phyloP scores from a whole-genome alignment of 1,284 basidiomycete species.

The Rhodofomes roseus region DNA sequence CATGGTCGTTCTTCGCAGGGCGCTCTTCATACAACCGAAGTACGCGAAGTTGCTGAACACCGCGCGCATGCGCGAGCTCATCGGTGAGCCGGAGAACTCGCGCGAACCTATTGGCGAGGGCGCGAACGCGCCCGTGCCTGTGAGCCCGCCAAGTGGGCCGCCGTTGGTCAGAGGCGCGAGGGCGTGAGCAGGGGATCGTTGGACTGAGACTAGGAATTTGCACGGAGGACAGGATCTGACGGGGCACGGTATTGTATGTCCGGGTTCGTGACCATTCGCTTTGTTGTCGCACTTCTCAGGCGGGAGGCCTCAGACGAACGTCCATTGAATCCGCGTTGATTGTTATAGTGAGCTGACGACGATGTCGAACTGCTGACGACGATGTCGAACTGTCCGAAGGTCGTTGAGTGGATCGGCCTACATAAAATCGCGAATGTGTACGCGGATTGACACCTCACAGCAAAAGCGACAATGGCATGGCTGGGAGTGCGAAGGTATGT shows the following conservation, averaged over 20 bases:
- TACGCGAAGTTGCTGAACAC: conserved; percentile 53
- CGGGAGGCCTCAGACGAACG: background rate
- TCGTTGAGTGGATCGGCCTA: too few relatives aligned
- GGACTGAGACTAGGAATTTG: background rate
- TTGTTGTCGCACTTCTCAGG: background rate
- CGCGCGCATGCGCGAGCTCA: conserved; percentile 23
- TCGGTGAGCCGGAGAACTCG: conserved; percentile 26
- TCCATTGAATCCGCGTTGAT: background rate
- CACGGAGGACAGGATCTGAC: background rate
- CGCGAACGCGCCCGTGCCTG: conserved; percentile 20
- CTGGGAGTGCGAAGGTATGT: too few relatives aligned
- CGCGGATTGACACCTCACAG: too few relatives aligned
- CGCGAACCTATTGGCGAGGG: conserved; percentile 19
- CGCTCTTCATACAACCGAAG: conserved; percentile 61
- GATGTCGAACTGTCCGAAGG: too few relatives aligned
- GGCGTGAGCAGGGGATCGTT: background rate
- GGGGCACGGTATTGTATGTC: background rate
- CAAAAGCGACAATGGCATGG: too few relatives aligned
- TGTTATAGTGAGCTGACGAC: too few relatives aligned
- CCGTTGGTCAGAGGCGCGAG: background rate
- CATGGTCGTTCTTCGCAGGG: conserved; percentile 35
- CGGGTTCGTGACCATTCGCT: background rate
- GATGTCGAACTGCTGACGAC: too few relatives aligned
- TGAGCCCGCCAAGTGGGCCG: conserved; percentile 5
- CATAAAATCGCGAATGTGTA: too few relatives aligned